Percentiles rank a stretch among this genome's conserved stretches.
Evolutionary conservation across 2,329 filamentous ascomycete species (phyloP).

Genomic region (Pyricularia grisea): DNA sequence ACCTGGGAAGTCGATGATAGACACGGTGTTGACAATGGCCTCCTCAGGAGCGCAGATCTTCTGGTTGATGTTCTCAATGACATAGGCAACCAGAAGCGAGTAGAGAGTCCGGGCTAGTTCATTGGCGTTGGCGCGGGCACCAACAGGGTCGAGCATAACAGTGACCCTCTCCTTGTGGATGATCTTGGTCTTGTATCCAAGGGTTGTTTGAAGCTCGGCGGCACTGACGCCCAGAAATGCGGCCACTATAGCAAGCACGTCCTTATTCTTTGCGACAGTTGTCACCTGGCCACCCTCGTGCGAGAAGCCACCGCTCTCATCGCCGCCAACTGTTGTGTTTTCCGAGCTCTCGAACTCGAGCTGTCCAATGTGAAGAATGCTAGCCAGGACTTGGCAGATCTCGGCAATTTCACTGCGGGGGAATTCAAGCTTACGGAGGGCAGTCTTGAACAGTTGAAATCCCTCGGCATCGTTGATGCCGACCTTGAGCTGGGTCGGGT

Average conservation of each 20-base stretch:
- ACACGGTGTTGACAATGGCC: constrained; percentile 83
- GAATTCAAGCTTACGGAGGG: constrained; percentile 88
- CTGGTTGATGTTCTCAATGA: constrained; percentile 90
- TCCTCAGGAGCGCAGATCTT: constrained; percentile 81
- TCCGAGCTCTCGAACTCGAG: constrained; percentile 83
- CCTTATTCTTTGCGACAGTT: constrained; percentile 89
- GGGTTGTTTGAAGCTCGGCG: constrained; percentile 72
- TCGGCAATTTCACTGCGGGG: constrained; percentile 89
- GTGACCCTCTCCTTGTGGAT: constrained; percentile 96
- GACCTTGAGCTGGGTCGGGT: constrained; percentile 93
- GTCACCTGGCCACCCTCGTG: constrained; percentile 83
- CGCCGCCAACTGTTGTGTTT: constrained; percentile 67
- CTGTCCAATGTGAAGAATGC: constrained; percentile 94
- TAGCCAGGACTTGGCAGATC: constrained; percentile 88
- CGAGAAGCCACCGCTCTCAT: constrained; percentile 93
- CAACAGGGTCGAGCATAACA: constrained; percentile 89
- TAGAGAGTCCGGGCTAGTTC: constrained; percentile 91
- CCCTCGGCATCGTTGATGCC: constrained; percentile 94
- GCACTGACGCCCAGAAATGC: constrained; percentile 88
- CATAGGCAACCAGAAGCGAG: constrained; percentile 84
- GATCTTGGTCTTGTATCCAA: constrained; percentile 96
- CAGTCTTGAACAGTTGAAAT: constrained; percentile 96
- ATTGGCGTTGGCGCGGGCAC: constrained; percentile 84
- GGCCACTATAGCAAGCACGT: constrained; percentile 74
- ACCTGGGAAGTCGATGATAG: constrained; percentile 91